A percentile compares a stretch with the other conserved stretches of the same genome.
Evolutionary conservation across 2,329 filamentous ascomycete genomes (phyloP).

Genomic region (Pseudocercospora crystallina): DNA sequence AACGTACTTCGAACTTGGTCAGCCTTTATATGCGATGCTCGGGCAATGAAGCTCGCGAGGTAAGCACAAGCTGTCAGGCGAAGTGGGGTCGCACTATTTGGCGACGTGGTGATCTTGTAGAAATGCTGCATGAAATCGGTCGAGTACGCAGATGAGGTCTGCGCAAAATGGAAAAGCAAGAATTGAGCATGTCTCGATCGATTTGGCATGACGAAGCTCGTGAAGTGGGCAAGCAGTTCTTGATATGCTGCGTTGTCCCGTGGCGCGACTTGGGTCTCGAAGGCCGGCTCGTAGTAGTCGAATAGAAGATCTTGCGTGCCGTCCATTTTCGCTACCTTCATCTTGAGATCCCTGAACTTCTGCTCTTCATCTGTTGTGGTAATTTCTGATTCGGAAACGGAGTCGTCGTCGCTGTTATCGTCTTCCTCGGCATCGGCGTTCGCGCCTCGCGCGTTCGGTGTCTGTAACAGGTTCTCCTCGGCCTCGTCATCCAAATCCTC

Average conservation of each 20-base stretch:
- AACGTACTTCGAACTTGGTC: constrained; percentile 81
- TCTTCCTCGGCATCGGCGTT: constrained; percentile 50
- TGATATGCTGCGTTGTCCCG: constrained; percentile 72
- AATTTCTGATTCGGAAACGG: constrained; percentile 63
- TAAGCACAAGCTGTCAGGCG: constrained; percentile 88
- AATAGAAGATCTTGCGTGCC: constrained; percentile 86
- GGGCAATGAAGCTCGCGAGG: constrained; percentile 88
- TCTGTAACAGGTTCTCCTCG: constrained; percentile 68
- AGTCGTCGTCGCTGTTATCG: constrained; percentile 67
- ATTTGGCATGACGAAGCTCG: constrained; percentile 82
- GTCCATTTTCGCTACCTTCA: constrained; percentile 88
- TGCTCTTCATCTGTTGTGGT: constrained; percentile 57
- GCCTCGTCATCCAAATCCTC: constrained; percentile 90
- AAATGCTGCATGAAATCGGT: constrained; percentile 83
- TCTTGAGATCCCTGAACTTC: constrained; percentile 69
- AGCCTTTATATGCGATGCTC: constrained; percentile 77
- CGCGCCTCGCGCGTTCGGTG: constrained; percentile 50
- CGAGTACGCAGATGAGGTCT: constrained; percentile 73
- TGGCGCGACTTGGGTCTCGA: constrained; percentile 60
- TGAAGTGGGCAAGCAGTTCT: constrained; percentile 80
- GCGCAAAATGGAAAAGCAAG: constrained; percentile 91
- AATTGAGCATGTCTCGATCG: constrained; percentile 94
- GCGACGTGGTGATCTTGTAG: constrained; percentile 73
- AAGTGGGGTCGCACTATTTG: constrained; percentile 73
- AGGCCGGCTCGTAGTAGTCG: constrained; percentile 72